Evolutionary conservation across 306 rosid genomes (phyloP), one percentile per base, ranked within the genome.

Genomic region (Gleditsia sinensis): DNA sequence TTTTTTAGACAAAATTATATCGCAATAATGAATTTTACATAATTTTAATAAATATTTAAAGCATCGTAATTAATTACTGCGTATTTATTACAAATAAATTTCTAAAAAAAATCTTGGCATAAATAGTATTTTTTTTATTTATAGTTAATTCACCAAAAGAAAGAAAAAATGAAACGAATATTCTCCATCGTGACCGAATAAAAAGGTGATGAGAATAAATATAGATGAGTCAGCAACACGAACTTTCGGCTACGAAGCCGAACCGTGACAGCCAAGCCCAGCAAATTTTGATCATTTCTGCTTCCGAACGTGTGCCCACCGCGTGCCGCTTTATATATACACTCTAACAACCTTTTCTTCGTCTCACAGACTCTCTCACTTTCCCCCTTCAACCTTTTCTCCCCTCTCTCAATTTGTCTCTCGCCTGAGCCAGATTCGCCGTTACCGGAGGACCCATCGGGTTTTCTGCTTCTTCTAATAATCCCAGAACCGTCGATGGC

Each of bases 401-500:
- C 8, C 5, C 21, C 37, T 7, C 0, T 1, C 25, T 6, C 23
- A 19, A 0, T 30, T 20, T n/a, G 7, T 59, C 36, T 7, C 45
- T 50, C 14, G 20, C 33, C 17, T 13, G 8, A 27, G 2, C 20
- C 17, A 25, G 3, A 32, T 20, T 68, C 20, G 7, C n/a, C 34
- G 16, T 16, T 21, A 7, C 27, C 53, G 33, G 70, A 37, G 17
- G 53, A 11, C 20, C 8, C 17, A 23, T 30, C 56, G 5, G 25
- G 7, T n/a, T 46, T 1, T 32, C 39, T 63, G 34, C 63, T 23
- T 19, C 34, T 20, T 4, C 1, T 0, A 16, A 30, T 4, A 16
- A 32, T 12, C 9, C 24, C 32, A 3, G 7, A 43, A 17, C 50
- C 42, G 19, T 51, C 5, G 11, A 94, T 92, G 99, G 87, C 91